Evolutionary conservation across 352 stramenopile genomes (phyloP).

Genomic region (Elongisporangium undulatum): DNA sequence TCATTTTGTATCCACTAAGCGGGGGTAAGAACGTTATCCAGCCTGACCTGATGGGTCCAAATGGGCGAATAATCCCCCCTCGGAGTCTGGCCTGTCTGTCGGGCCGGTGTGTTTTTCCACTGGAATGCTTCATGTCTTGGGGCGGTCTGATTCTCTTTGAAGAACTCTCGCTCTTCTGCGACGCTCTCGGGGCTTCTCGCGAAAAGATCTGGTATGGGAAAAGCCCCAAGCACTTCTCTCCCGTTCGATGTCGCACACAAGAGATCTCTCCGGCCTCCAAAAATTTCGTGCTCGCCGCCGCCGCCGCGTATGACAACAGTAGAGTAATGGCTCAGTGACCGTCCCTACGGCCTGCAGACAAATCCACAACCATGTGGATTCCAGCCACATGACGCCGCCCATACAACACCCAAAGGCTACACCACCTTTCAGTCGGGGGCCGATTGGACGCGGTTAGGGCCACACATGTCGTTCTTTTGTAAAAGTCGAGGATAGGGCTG

Average conservation of each 20-base stretch:
- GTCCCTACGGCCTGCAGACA: not conserved
- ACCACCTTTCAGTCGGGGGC: not conserved
- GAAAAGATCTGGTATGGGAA: not conserved
- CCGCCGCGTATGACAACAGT: not conserved
- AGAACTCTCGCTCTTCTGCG: not conserved
- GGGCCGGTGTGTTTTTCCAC: not conserved
- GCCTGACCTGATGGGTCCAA: not conserved
- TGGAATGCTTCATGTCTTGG: not conserved
- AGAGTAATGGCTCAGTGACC: not conserved
- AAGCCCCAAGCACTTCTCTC: not conserved
- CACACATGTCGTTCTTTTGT: not conserved
- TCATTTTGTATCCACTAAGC: not conserved
- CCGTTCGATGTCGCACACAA: not conserved
- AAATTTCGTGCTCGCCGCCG: not conserved
- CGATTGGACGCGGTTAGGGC: not conserved
- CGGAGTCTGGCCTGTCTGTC: not conserved
- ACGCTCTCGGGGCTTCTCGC: not conserved
- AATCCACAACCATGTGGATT: not conserved
- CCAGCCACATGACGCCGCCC: not conserved
- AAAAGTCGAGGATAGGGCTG: not conserved
- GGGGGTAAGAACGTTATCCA: not conserved
- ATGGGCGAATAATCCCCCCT: not conserved
- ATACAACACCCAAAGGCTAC: not conserved
- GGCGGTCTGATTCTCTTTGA: not conserved
- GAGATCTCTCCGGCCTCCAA: not conserved